Base-by-base conservation (phyloP, 306 rosid species). In the Sophora flavescens region DNA sequence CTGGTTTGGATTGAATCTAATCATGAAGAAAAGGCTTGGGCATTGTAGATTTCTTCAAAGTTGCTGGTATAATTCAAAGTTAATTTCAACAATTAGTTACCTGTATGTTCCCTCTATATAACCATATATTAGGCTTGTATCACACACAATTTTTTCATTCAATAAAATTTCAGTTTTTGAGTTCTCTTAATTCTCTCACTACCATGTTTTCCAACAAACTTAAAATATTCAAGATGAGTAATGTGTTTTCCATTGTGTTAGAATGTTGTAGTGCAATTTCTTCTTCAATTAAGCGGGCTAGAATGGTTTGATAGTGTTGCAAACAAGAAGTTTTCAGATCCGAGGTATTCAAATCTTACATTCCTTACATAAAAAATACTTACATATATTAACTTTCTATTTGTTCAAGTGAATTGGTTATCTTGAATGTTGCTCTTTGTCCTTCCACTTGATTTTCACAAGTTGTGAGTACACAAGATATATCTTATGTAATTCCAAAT, bases 291-390 rank as follows among this genome's bases (percentile, higher is more conserved):
- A 54, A 83, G 84, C 39, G 88, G 88, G 15, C 84, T 88, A 35
- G 89, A 87, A 70, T 87, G 88, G 96, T 86, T 90, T 64, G 91
- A 87, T 77, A 62, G 6, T 77, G 73, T 90, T 65, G 92, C 88
- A 44, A 74, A 84, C 83, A 86, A 87, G 82, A 68, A 61, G 4
- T 41, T 90, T 56, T 78, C 91, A 60, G 80, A 84, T 17, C 52
- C 84, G 56, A 61, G 88, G 96, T 92, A 88, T 59, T 74, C 74
- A 61, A 47, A 48, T 68, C 68, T 74, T 17, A 59, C 38, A 45
- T 44, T 66, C 18, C 15, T 77, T 42, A 2, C 18, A 12, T 5
- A 42, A 2, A 8, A 10, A 8, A 3, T 6, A 42, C 10, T 9
- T 5, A 3, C 44, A 28, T 30, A 48, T 33, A 56, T 36, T 0